A percentile compares a stretch with the other conserved stretches of the same genome.
Evolutionary conservation across 768 basidiomycete genomes (phyloP).

Genomic region (Calocybe gangraenosa): DNA sequence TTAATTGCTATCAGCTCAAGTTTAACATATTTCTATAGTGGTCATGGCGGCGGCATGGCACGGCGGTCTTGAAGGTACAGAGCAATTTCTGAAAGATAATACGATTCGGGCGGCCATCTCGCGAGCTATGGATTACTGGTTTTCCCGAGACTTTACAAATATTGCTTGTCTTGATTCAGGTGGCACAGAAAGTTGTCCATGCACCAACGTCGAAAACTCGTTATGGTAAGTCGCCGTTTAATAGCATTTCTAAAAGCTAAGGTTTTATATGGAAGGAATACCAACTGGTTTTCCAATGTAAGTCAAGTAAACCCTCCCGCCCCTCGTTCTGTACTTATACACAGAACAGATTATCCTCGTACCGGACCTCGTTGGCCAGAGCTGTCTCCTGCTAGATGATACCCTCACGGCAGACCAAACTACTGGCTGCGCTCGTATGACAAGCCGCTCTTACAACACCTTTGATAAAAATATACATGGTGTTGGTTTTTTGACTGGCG

Average conservation of each 20-base stretch:
- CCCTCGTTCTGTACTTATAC: not conserved
- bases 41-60: conserved; percentile 56
- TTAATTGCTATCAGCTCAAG: not conserved
- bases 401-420: conserved; percentile 38
- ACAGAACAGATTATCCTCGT: conserved; percentile 51
- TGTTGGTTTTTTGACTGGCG: conserved; percentile 52
- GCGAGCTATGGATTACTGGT: conserved; percentile 60
- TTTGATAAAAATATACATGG: conserved; percentile 26
- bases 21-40: conserved; percentile 24
- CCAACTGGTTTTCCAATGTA: conserved; percentile 65
- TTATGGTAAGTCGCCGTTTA: conserved; percentile 28
- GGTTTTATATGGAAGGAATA: conserved; percentile 42
- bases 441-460: conserved; percentile 41
- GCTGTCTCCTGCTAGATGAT: conserved; percentile 51
- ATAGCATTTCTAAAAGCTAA: not conserved
- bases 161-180: conserved; percentile 51
- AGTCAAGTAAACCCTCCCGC: conserved; percentile 10
- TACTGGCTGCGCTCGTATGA: conserved; percentile 46
- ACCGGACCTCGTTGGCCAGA: conserved; percentile 50
- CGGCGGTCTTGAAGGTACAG: conserved; percentile 40
- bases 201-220: conserved; percentile 40
- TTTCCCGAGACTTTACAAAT: conserved; percentile 53
- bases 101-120: conserved; percentile 35
- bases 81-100: conserved; percentile 38
- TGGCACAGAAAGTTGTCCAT: conserved; percentile 50